Evolutionary conservation across 2,329 filamentous ascomycete species (phyloP), one percentile per base, ranked within the genome.

Genomic region (Stemphylium lycopersici): DNA sequence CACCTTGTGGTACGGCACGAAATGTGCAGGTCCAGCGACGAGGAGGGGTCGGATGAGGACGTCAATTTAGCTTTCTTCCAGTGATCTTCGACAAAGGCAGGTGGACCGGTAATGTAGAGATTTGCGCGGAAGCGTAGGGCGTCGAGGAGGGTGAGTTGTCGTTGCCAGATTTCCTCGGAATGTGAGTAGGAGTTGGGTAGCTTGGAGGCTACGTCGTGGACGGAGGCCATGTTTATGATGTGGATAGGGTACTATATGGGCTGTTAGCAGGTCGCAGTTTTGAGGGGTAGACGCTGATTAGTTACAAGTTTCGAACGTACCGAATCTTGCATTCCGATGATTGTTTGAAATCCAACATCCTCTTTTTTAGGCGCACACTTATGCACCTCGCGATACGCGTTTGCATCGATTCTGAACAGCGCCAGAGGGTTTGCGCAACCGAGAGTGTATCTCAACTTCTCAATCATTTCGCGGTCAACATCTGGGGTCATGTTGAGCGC

Each of bases 111-210:
- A 44, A 90, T 75, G 61, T 90, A 86, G 31, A 93, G 85, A 65
- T 93, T 92, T 33, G 89, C 83, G 20, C 89, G 83, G 74, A 90
- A 92, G 11, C 87, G 82, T 13, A 83, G 76, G 7, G 84, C 83
- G 51, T 88, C 84, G 0, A 91, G 78, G 24, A 80, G 76, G 24
- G 79, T 78, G 80, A 71, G 75, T 44, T 41, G 20, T 18, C 42
- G 29, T 50, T 52, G 56, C 53, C 53, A 50, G 81, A 80, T 60
- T 80, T 81, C 79, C 70, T 73, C 26, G n/a, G 40, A 51, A 20
- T 43, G 45, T 36, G 32, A 46, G 16, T 46, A 37, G 7, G 81
- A 80, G 59, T 80, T 80, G 1, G 81, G 79, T 6, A 90, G 79
- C 41, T 83, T 77, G 2, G 78, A 73, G 55, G 86, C 84, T 22